These are phyloP conservation scores for Ceratobasidium theobromae DNA, from an alignment of 1,284 basidiomycete species.

Conservation along the genomic window DNA sequence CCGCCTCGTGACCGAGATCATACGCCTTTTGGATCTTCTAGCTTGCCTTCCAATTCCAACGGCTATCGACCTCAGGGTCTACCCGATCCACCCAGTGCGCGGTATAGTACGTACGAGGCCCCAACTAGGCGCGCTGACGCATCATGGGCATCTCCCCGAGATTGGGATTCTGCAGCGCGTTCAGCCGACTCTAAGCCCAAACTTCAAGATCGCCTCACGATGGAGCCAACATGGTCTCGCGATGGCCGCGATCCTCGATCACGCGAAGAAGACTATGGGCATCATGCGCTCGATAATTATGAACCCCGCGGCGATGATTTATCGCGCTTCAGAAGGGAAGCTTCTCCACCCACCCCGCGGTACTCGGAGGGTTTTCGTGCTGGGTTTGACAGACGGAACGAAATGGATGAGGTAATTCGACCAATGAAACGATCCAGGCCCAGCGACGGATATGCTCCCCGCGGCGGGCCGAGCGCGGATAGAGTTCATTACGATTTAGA, in stretches of 20 bases:
- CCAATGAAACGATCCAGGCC: slow-evolving; percentile 26
- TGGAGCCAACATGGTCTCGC: slow-evolving; percentile 7
- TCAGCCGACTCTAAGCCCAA: slow-evolving; percentile 11
- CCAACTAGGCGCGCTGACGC: background rate
- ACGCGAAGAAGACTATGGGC: background rate
- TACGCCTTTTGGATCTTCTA: slow-evolving; percentile 12
- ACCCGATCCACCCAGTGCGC: background rate
- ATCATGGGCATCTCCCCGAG: background rate
- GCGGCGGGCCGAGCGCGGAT: background rate
- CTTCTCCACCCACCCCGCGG: background rate
- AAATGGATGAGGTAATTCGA: slow-evolving; percentile 9
- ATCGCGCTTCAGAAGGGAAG: slow-evolving; percentile 9
- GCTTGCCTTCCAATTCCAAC: slow-evolving; percentile 1
- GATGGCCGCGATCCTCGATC: background rate
- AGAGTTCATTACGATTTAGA: background rate
- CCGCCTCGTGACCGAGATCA: slow-evolving; percentile 6
- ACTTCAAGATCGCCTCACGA: slow-evolving; percentile 17
- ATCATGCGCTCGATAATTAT: background rate
- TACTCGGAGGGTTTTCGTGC: slow-evolving; percentile 16
- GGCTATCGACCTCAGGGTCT: slow-evolving; percentile 21
- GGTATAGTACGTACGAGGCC: slow-evolving; percentile 6
- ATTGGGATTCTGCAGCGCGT: slow-evolving; percentile 3
- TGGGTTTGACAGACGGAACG: slow-evolving; percentile 10
- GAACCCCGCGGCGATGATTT: background rate
- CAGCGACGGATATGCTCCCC: slow-evolving; percentile 3